A percentile compares a stretch with the other conserved stretches of the same genome.
These are phyloP conservation scores for Backusella tarrabulga DNA, from an alignment of 192 early-diverging fungal species.

Conservation along the genomic window DNA sequence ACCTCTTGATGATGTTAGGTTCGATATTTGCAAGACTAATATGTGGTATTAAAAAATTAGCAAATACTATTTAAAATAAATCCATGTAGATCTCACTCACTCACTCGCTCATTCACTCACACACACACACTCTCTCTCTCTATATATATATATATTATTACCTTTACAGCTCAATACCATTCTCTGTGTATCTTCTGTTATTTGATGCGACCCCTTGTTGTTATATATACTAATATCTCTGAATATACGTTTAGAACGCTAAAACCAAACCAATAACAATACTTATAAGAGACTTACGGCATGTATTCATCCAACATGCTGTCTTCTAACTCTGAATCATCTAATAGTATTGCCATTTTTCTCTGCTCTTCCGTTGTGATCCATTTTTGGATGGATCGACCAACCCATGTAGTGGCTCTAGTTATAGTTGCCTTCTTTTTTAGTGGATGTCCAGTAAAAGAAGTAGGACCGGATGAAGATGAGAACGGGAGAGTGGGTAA, in stretches of 20 bases:
- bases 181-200: conserved; percentile 1
- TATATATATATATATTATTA: not conserved
- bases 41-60: not conserved
- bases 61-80: not conserved
- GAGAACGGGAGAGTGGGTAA: not conserved
- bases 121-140: not conserved
- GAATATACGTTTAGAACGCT: not conserved
- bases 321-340: conserved; percentile 4
- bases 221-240: not conserved
- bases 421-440: not conserved
- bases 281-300: not conserved
- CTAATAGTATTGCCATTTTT: conserved; percentile 7
- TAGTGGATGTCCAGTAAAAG: not conserved
- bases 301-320: not conserved
- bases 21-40: conserved; percentile 9
- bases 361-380: conserved; percentile 1
- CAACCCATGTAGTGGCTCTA: conserved; percentile 11
- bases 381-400: conserved; percentile 4
- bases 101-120: not conserved
- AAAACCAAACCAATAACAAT: not conserved
- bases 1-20: conserved; percentile 3
- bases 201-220: not conserved
- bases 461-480: not conserved
- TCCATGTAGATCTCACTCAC: not conserved
- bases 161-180: conserved; percentile 3